Percentiles rank a stretch among this genome's conserved stretches.
phyloP scores from a whole-genome alignment of 805 yeast species.

The Clavispora asparagi region DNA sequence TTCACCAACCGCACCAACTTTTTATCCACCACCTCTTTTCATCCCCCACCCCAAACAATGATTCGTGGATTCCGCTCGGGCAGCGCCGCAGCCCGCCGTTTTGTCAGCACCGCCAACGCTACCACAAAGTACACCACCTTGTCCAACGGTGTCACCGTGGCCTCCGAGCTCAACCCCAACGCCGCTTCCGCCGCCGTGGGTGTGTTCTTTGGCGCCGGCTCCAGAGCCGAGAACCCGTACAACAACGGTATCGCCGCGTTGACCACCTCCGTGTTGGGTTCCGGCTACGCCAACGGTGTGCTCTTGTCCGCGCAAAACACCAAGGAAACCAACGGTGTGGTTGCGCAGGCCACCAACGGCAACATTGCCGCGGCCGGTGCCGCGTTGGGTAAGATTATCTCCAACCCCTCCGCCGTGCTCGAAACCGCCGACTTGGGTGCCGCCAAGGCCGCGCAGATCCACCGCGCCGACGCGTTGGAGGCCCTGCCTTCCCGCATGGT shows the following conservation, averaged over 20 bases:
- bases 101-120: conserved; percentile 51
- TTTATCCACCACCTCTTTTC: conserved; percentile 8
- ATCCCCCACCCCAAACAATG: conserved; percentile 19
- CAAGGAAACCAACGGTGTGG: conserved; percentile 62
- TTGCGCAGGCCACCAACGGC: conserved; percentile 50
- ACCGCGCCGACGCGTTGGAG: conserved; percentile 52
- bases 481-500: conserved; percentile 50
- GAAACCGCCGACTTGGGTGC: conserved; percentile 43
- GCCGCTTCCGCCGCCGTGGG: conserved; percentile 61
- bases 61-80: conserved; percentile 40
- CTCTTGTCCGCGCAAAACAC: conserved; percentile 47
- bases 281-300: conserved; percentile 49
- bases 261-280: conserved; percentile 46
- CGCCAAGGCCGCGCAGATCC: conserved; percentile 42
- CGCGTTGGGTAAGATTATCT: conserved; percentile 42
- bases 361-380: conserved; percentile 49
- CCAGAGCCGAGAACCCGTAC: conserved; percentile 73
- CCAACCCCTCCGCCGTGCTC: conserved; percentile 32
- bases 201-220: conserved; percentile 70
- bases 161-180: conserved; percentile 57
- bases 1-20: conserved; percentile 5
- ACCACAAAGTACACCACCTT: conserved; percentile 68
- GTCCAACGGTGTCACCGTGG: conserved; percentile 69
- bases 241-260: conserved; percentile 77
- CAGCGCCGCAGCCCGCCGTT: conserved; percentile 42